Base-by-base conservation (phyloP, 164 flowering plant species). In the Macadamia tetraphylla region DNA sequence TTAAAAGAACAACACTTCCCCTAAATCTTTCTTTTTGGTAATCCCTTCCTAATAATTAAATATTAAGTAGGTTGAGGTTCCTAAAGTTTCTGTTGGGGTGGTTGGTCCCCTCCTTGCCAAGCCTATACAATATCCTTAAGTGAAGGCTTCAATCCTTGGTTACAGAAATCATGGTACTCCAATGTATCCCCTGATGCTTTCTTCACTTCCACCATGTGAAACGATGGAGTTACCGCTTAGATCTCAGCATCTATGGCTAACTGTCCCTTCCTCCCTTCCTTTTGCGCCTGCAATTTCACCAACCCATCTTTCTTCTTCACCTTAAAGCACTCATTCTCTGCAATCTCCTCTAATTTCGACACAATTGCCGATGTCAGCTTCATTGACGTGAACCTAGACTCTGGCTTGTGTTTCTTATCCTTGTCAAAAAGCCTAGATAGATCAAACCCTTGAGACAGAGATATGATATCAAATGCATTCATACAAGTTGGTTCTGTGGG, bases 381-480 rank as follows among this genome's bases (percentile, higher is more conserved):
- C 46, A 64, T 53, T 0, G 78, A 74, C 3, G 79, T 79, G 69
- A 81, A 81, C 60, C 84, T 64, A 7, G 71, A 60, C 44, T 80
- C 76, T 6, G 71, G 46, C 63, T 65, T 73, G 7, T 56, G 63
- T 9, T 68, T 48, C 40, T 42, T 46, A 0, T 46, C 79, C 29
- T 67, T 71, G 76, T 80, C 80, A 44, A 82, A 84, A 32, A 84
- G 52, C 43, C 82, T 76, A 1, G 87, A 84, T 42, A 84, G 74
- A 66, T 84, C 68, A 14, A 84, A 82, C 11, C 83, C 83, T 1
- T 52, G 70, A 6, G 87, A 80, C 0, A 78, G 73, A 35, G 85
- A 82, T 10, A 84, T 84, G 58, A 84, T 75, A 32, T 84, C 85
- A 58, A 84, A 84, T 1, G 87, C 87, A 57, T 84, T 84, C 67